Base-by-base conservation (phyloP, 768 basidiomycete species). In the Hysterangium stoloniferum region DNA sequence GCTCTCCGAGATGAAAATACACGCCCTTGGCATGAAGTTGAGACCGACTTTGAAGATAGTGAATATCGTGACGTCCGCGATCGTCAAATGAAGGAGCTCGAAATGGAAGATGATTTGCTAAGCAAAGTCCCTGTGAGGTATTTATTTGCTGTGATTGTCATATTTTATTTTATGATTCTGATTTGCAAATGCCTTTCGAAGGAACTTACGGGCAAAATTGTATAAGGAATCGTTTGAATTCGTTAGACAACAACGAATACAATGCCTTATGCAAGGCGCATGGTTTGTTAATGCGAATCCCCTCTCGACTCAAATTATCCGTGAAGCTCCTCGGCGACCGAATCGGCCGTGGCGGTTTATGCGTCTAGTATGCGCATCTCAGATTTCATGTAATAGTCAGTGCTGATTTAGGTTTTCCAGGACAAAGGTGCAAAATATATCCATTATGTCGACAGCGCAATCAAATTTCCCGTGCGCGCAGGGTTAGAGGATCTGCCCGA, bases 161-260 rank as follows among this genome's bases (percentile, higher is more conserved):
- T 7, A 49, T 34, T 24, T 17, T 41, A 32, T 29, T 54, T n/a
- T 4, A 27, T 48, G 6, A 7, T n/a, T 48, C 40, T 53, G 36
- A 11, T 36, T 33, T 46, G 36, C 38, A 57, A 46, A 59, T 6
- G 33, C 31, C 45, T 34, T 43, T 49, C n/a, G 1, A 58, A 93
- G 90, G 48, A 91, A 87, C 62, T 69, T 96, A 37, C 80, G 89
- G 17, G 81, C 80, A 36, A 88, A 89, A 57, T 71, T 96, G 19
- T 87, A 87, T 71, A 89, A 82, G 60, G 92, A 96, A 62, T 91
- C 88, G 12, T 89, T 79, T 56, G 88, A 91, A 60, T 94, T 93
- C 59, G 86, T 96, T 19, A 75, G 84, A 35, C 83, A 86, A 62
- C 92, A 96, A 65, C 76, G 92, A 47, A 84, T 93, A 60, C 84